phyloP scores from a whole-genome alignment of 148 eudicot genomes.

The Mesembryanthemum crystallinum region DNA sequence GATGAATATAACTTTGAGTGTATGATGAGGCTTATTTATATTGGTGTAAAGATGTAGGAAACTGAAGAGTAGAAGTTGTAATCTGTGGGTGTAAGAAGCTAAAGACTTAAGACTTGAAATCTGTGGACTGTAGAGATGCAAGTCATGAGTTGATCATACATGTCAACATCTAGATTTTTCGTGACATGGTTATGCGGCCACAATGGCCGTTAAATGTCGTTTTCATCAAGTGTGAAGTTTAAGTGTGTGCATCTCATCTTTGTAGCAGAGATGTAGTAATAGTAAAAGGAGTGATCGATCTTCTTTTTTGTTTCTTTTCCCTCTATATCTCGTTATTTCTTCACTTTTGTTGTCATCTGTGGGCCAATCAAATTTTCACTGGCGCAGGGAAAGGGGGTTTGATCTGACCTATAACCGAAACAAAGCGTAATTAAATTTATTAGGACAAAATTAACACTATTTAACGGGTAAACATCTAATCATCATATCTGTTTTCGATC shows the following conservation, averaged over 20 bases:
- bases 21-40: constrained; percentile 20
- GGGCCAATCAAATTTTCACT: no score
- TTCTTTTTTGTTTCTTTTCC: neutral
- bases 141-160: constrained; percentile 16
- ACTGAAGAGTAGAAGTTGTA: constrained; percentile 3
- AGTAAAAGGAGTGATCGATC: constrained; percentile 13
- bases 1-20: constrained; percentile 5
- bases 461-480: no score
- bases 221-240: constrained; percentile 20
- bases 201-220: constrained; percentile 21
- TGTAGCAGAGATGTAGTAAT: neutral
- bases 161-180: constrained; percentile 30
- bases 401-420: no score
- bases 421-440: no score
- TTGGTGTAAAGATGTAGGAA: neutral
- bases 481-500: no score
- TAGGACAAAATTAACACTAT: no score
- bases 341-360: neutral
- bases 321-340: neutral
- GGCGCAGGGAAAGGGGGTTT: no score
- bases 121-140: constrained; percentile 19
- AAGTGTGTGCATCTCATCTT: neutral
- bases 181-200: constrained; percentile 19
- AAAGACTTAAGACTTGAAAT: no score
- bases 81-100: neutral